Conservation (phyloP, 2,329 filamentous ascomycete species). For the Atkinsonella hypoxylon region DNA sequence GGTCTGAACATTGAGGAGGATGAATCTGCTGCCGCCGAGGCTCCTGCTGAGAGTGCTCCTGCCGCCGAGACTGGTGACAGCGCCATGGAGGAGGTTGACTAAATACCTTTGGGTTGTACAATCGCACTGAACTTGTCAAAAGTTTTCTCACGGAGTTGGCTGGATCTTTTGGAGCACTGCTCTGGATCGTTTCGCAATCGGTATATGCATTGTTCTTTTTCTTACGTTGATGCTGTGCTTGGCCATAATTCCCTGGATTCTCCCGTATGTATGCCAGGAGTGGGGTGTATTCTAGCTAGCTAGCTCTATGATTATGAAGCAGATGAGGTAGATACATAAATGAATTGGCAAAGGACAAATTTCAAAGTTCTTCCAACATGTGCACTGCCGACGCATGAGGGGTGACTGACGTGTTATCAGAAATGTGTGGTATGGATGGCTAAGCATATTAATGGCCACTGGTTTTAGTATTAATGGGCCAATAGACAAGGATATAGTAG, state of each 20-base stretch:
- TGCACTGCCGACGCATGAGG: too few relatives aligned
- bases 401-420: too few relatives aligned
- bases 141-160: constrained; percentile 30
- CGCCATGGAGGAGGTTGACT: constrained; percentile 99
- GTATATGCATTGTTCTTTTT: constrained; percentile 11
- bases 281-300: constrained; percentile 29
- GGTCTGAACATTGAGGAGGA: constrained; percentile 95
- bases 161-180: constrained; percentile 21
- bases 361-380: too few relatives aligned
- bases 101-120: constrained; percentile 29
- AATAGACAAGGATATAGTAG: too few relatives aligned
- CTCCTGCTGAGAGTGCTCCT: constrained; percentile 42
- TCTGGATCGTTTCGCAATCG: constrained; percentile 17
- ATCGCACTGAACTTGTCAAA: constrained; percentile 26
- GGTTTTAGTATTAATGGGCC: too few relatives aligned
- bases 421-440: too few relatives aligned
- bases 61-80: constrained; percentile 64
- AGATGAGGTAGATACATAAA: constrained; percentile 27
- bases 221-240: constrained; percentile 16
- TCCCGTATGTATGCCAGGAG: constrained; percentile 9
- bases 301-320: constrained; percentile 27
- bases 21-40: constrained; percentile 56
- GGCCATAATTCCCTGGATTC: constrained; percentile 23
- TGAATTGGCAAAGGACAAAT: constrained; percentile 17
- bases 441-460: too few relatives aligned